These are phyloP conservation scores for carrot (Daucus carota) DNA, from an alignment of 129 eudicot species.

Conservation along the genomic window DNA sequence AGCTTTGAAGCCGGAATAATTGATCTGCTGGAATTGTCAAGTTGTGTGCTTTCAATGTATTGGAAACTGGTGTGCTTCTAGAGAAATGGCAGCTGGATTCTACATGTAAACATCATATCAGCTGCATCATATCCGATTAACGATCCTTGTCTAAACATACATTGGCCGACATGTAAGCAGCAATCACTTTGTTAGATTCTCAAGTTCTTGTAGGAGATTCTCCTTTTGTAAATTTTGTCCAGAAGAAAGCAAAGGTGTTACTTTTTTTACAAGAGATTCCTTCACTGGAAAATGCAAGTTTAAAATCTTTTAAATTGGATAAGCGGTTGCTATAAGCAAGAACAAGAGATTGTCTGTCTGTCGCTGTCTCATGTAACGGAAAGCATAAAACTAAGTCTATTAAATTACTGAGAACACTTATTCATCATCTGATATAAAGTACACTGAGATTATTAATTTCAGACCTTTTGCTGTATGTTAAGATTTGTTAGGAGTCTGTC, in stretches of 20 bases:
- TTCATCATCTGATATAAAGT: background rate
- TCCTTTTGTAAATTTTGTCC: background rate
- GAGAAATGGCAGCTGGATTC: too few species aligned
- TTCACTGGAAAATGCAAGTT: background rate
- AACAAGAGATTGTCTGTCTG: background rate
- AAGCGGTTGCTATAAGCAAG: background rate
- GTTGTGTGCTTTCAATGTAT: too few species aligned
- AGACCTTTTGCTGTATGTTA: background rate
- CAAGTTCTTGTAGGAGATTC: background rate
- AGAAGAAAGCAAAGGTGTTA: conserved; percentile 1
- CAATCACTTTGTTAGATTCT: conserved; percentile 6
- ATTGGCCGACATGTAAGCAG: background rate
- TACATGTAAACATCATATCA: background rate
- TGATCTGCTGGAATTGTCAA: too few species aligned
- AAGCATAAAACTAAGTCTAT: background rate
- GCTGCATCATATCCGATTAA: background rate
- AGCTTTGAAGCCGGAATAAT: too few species aligned
- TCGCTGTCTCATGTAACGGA: background rate
- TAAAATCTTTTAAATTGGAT: background rate
- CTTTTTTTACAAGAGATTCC: conserved; percentile 6
- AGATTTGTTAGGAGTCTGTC: background rate
- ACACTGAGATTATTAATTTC: background rate
- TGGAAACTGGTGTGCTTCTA: too few species aligned
- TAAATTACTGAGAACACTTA: background rate
- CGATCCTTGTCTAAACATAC: background rate